A percentile compares a stretch with the other conserved stretches of the same genome.
Evolutionary conservation across 805 yeast genomes (phyloP).

Genomic region (Jamesozyma lodderae): DNA sequence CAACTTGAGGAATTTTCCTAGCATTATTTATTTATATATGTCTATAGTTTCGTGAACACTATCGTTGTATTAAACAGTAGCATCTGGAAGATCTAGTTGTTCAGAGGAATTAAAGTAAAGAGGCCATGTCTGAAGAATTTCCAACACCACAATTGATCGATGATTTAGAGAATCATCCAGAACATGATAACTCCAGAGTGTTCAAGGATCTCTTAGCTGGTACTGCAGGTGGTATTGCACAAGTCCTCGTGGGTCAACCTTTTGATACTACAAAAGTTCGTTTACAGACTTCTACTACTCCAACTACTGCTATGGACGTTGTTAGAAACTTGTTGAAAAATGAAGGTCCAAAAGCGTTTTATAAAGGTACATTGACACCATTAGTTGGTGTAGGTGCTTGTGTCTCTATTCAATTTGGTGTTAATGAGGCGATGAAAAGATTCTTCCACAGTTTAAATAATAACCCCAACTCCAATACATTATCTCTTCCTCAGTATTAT

Average conservation of each 20-base stretch:
- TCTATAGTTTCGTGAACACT: too few species aligned
- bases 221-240: slow-evolving; percentile 92
- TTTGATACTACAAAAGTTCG: slow-evolving; percentile 93
- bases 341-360: slow-evolving; percentile 82
- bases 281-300: slow-evolving; percentile 76
- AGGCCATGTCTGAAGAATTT: slow-evolving; percentile 30
- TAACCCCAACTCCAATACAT: slow-evolving; percentile 23
- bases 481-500: slow-evolving; percentile 57
- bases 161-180: slow-evolving; percentile 16
- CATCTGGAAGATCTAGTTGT: too few species aligned
- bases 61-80: too few species aligned
- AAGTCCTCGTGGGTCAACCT: slow-evolving; percentile 92
- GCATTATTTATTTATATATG: too few species aligned
- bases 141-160: slow-evolving; percentile 29
- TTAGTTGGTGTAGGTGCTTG: slow-evolving; percentile 96
- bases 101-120: too few species aligned
- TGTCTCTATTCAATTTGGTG: slow-evolving; percentile 92
- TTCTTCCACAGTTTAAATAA: slow-evolving; percentile 42
- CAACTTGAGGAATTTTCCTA: too few species aligned
- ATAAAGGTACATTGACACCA: slow-evolving; percentile 91
- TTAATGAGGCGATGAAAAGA: slow-evolving; percentile 89
- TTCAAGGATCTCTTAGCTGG: slow-evolving; percentile 81
- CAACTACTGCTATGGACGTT: slow-evolving; percentile 65
- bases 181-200: slow-evolving; percentile 32
- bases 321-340: slow-evolving; percentile 58